Evolutionary conservation across 176 grass and related monocot species (phyloP).

Genomic region (Elymus sibiricus): DNA sequence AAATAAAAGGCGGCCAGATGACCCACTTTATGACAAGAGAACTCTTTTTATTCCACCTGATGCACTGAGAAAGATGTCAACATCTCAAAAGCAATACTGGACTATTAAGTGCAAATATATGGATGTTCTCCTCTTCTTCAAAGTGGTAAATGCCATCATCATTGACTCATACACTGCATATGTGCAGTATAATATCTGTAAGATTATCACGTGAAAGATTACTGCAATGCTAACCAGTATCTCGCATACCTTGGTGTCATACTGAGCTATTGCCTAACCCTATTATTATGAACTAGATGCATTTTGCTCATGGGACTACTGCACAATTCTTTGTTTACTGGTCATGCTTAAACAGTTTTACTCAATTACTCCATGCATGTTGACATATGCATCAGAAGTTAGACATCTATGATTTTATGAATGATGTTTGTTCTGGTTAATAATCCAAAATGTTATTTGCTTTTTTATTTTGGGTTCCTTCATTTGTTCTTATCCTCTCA

Average conservation of each 20-base stretch:
- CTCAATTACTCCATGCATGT: conserved; percentile 15
- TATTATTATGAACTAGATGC: neutral
- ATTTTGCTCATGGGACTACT: neutral
- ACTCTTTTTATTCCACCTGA: conserved; percentile 88
- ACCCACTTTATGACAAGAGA: conserved; percentile 83
- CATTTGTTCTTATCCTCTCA: conserved; percentile 5
- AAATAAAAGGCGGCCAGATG: conserved; percentile 57
- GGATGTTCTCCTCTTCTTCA: conserved; percentile 95
- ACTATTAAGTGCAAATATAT: conserved; percentile 87
- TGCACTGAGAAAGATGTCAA: conserved; percentile 84
- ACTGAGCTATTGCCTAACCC: conserved; percentile 21
- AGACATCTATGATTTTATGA: conserved; percentile 4
- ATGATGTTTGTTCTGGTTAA: conserved; percentile 17
- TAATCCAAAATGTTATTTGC: conserved; percentile 12
- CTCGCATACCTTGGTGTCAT: conserved; percentile 9
- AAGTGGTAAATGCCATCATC: conserved; percentile 65
- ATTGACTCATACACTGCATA: neutral
- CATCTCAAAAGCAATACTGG: conserved; percentile 98
- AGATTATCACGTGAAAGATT: conserved; percentile 11
- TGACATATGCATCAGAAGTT: neutral
- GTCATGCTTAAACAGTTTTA: conserved; percentile 20
- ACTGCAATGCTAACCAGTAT: conserved; percentile 9
- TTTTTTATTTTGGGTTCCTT: neutral
- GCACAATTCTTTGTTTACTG: neutral
- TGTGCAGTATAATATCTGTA: neutral